Evolutionary conservation across 495 filamentous ascomycete species (phyloP).

Genomic region (Aspergillus haitiensis): DNA sequence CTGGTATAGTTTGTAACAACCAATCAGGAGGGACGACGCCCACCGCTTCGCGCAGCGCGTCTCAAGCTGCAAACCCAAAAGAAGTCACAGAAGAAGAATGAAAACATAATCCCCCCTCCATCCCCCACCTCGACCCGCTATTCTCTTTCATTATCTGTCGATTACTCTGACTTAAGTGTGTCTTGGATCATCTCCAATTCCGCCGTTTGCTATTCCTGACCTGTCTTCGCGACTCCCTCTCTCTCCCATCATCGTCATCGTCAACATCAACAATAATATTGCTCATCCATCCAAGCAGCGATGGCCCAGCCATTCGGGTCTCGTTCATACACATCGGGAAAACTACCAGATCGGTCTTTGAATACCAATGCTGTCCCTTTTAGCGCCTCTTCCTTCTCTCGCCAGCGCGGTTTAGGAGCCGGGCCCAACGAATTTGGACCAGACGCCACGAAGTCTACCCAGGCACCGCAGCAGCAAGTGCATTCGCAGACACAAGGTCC

Average conservation of each 20-base stretch:
- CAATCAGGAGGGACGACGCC: slow-evolving; percentile 11
- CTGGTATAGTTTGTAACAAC: slow-evolving; percentile 9
- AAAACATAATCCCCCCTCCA: slow-evolving; percentile 5
- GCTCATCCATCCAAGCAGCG: slow-evolving; percentile 10
- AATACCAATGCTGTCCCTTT: slow-evolving; percentile 47
- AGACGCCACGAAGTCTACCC: slow-evolving; percentile 21
- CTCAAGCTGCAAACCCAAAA: slow-evolving; percentile 6
- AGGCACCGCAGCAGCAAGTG: slow-evolving; percentile 19
- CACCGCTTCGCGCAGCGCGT: slow-evolving; percentile 21
- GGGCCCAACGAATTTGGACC: slow-evolving; percentile 33
- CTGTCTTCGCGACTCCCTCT: background rate
- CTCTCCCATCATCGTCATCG: background rate
- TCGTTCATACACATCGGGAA: slow-evolving; percentile 48
- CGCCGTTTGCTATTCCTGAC: background rate
- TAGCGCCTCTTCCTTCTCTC: slow-evolving; percentile 49
- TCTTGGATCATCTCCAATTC: background rate
- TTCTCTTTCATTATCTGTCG: too few relatives aligned
- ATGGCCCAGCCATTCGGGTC: slow-evolving; percentile 52
- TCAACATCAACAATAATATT: slow-evolving; percentile 9
- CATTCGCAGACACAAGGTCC: slow-evolving; percentile 40
- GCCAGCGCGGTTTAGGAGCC: slow-evolving; percentile 33
- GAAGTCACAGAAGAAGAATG: background rate
- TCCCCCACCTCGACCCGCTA: background rate
- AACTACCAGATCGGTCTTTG: slow-evolving; percentile 51
- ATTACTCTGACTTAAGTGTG: too few relatives aligned